Percentiles rank a stretch among this genome's conserved stretches.
Evolutionary conservation across 2,329 filamentous ascomycete genomes (phyloP).

Genomic region (Fusarium coffeatum): DNA sequence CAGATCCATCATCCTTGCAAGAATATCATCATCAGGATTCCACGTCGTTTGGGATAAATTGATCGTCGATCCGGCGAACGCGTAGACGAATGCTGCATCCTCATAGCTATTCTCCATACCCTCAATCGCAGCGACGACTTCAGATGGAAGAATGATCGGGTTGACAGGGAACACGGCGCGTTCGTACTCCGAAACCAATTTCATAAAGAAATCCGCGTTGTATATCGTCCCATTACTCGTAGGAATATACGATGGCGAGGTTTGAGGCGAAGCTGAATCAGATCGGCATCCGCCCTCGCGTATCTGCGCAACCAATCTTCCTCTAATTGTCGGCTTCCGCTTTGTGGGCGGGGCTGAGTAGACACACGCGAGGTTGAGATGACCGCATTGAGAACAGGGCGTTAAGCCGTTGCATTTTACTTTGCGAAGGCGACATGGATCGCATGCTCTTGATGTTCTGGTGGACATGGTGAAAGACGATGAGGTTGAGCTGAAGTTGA

Average conservation of each 20-base stretch:
- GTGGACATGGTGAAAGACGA: conserved; percentile 6
- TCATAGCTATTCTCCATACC: conserved; percentile 50
- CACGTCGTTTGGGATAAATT: conserved; percentile 50
- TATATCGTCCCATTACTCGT: conserved; percentile 34
- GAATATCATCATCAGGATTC: conserved; percentile 47
- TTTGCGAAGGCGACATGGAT: conserved; percentile 54
- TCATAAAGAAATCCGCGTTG: conserved; percentile 49
- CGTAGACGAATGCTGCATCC: conserved; percentile 53
- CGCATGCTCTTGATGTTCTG: conserved; percentile 49
- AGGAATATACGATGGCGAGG: conserved; percentile 11
- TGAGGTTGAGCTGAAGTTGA: background rate
- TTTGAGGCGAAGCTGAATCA: conserved; percentile 20
- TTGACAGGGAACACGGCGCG: conserved; percentile 54
- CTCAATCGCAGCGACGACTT: conserved; percentile 48
- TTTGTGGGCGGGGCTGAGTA: conserved; percentile 50
- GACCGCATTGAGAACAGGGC: conserved; percentile 53
- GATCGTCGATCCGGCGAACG: conserved; percentile 53
- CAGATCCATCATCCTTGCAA: conserved; percentile 48
- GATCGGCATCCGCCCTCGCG: conserved; percentile 43
- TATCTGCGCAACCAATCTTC: conserved; percentile 52
- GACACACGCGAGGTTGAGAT: conserved; percentile 51
- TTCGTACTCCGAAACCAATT: conserved; percentile 51
- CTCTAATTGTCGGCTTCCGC: conserved; percentile 51
- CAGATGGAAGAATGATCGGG: conserved; percentile 49
- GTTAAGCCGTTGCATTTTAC: conserved; percentile 51